phyloP scores from a whole-genome alignment of 1,284 basidiomycete species.

The Ustilago sp. region DNA sequence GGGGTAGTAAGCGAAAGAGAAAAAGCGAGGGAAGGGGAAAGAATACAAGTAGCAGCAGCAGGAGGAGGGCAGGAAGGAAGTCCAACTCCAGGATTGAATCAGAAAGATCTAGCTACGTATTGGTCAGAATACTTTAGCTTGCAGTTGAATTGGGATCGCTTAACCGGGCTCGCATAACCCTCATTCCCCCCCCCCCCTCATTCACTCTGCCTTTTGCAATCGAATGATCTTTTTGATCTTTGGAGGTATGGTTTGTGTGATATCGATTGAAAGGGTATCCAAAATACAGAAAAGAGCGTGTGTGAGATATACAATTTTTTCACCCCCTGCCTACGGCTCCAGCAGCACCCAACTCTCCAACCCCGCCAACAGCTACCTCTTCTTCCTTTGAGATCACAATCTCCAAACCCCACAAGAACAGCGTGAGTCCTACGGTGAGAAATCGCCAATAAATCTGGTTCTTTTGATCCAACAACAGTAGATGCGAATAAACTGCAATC shows the following conservation, averaged over 20 bases:
- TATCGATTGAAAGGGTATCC: background rate
- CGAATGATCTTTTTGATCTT: no score
- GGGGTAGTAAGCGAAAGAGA: background rate
- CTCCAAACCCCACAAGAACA: constrained; percentile 65
- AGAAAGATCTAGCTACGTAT: constrained; percentile 46
- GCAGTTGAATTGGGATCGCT: constrained; percentile 45
- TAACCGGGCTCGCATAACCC: constrained; percentile 31
- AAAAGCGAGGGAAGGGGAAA: background rate
- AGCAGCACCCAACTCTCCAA: constrained; percentile 33
- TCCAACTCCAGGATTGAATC: constrained; percentile 19
- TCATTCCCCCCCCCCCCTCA: no score
- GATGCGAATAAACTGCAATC: constrained; percentile 66
- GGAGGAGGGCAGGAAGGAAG: constrained; percentile 1
- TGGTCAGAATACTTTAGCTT: constrained; percentile 49
- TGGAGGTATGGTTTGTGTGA: no score
- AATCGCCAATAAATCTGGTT: constrained; percentile 68
- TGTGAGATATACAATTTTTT: background rate
- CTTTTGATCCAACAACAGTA: constrained; percentile 65
- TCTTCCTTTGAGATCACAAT: constrained; percentile 59
- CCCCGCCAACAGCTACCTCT: constrained; percentile 36
- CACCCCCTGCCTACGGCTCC: constrained; percentile 8
- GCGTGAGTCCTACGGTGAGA: constrained; percentile 64
- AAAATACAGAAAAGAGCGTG: constrained; percentile 3
- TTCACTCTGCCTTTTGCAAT: no score
- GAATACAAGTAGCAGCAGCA: background rate